Evolutionary conservation across 768 basidiomycete species (phyloP), one percentile per base, ranked within the genome.

Genomic region (Collybia sordida): DNA sequence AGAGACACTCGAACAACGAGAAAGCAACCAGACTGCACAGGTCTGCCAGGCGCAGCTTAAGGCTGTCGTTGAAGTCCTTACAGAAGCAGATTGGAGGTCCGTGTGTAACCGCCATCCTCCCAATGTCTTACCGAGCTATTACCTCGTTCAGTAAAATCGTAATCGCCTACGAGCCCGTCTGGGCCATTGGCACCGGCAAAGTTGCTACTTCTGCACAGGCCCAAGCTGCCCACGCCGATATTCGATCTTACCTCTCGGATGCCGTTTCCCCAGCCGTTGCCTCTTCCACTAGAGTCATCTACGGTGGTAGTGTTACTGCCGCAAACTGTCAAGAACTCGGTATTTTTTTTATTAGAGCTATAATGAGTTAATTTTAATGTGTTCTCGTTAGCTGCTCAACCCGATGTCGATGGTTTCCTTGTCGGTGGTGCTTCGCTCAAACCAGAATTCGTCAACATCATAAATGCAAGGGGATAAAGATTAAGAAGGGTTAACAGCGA

Each of bases 151-250:
- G 93, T 62, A 83, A 90, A 55, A 77, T 98, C 62, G 96, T 99
- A 50, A 79, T 99, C 60, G 97, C 97, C 17, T 99, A 95, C 68
- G 93, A 96, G 68, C 92, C 94, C 37, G 92, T 98, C 15, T 98
- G 97, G 96, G 96, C 97, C 27, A 98, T 98, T 67, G 97, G 97
- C 39, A 98, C 96, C 11, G 96, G 96, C 55, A 96, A 90, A 68
- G 95, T 97, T 45, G 96, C 96, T 39, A 91, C 91, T 25, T 75
- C 90, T 0, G 77, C 75, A n/a, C 90, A 98, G 73, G 97, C 97
- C 1, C 96, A 98, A 70, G 89, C 94, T 36, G 84, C 90, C 2
- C 97, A 99, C 63, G 80, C 78, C 34, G 82, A 87, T 52, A 86
- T 95, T 61, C 90, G 97, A 58, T 60, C 72, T 9, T 97, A 83